Evolutionary conservation across 768 basidiomycete genomes (phyloP), one percentile per base, ranked within the genome.

Genomic region (Psilocybe subaeruginosa): DNA sequence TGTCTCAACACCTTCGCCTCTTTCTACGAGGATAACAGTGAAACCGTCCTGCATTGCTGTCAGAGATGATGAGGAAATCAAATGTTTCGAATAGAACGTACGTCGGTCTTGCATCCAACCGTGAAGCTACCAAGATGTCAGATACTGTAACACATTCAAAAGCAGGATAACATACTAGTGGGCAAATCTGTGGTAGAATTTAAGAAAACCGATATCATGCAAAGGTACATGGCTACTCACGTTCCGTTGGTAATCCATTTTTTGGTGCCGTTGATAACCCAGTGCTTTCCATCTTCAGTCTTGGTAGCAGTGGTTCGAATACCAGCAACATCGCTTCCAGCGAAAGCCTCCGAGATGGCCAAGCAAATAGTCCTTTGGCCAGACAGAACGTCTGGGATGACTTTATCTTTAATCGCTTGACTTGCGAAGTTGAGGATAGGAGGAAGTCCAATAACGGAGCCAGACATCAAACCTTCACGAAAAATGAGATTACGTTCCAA

Each of bases 311-410:
- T 84, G 2, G 92, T 93, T 66, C 80, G 80, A 64, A 96, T 70
- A 27, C 93, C 91, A 54, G 80, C 71, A 14, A 95, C 93, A 65
- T 97, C 94, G 64, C 86, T 88, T 55, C 91, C 93, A 2, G 93
- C 93, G 61, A 90, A 92, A 0, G 94, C 93, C 73, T 97, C 95
- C 35, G 90, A 89, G 61, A 96, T 92, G 43, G 95, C 95, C 14
- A 96, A 78, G 63, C 87, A 90, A 64, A 96, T 92, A 66, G 85
- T 87, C 76, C 90, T 92, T 77, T 88, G 84, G 19, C 88, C 90
- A 50, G 83, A 78, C 35, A 93, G 77, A 2, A 91, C 82, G 58
- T 91, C 90, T 9, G 85, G 84, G 11, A 90, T 69, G 62, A 89
- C 78, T 69, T 77, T 83, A 17, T 78, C 76, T 70, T 79, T 82